These are phyloP conservation scores for Alternaria solani DNA, from an alignment of 2,329 filamentous ascomycete genomes.

Conservation along the genomic window DNA sequence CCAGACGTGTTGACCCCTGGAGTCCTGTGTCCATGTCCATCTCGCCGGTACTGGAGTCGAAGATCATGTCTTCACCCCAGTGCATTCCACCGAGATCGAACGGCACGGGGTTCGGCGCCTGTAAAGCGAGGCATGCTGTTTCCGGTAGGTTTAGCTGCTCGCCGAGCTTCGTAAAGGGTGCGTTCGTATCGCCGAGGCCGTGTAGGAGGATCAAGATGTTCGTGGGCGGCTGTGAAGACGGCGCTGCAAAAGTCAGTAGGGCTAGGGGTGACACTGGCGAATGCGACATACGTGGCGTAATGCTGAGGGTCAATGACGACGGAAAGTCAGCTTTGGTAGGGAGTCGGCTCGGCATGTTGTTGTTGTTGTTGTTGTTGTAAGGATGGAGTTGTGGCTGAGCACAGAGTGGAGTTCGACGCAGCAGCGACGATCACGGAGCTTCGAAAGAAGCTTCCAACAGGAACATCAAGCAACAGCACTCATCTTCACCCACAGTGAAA, in stretches of 20 bases:
- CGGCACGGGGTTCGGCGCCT: conserved; percentile 73
- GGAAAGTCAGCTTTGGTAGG: conserved; percentile 56
- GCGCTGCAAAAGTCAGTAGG: conserved; percentile 41
- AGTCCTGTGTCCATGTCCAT: conserved; percentile 66
- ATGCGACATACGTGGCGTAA: conserved; percentile 56
- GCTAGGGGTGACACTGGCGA: not conserved
- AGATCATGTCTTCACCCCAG: conserved; percentile 67
- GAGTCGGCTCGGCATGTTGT: conserved; percentile 54
- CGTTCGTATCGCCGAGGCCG: conserved; percentile 79
- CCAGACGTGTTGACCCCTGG: conserved; percentile 50
- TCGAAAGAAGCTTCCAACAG: conserved; percentile 25
- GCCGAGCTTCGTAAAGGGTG: conserved; percentile 74
- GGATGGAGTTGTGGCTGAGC: conserved; percentile 22
- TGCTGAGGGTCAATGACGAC: conserved; percentile 49
- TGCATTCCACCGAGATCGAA: conserved; percentile 72
- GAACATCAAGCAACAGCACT: not conserved
- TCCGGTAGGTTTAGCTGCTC: conserved; percentile 75
- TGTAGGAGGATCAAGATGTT: conserved; percentile 84
- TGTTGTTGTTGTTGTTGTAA: conserved; percentile 32
- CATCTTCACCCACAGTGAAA: not conserved
- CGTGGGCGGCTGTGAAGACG: conserved; percentile 65
- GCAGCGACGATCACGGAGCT: conserved; percentile 6
- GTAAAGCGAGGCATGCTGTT: conserved; percentile 76
- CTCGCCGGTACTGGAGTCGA: conserved; percentile 60
- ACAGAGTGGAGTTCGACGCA: conserved; percentile 18